Evolutionary conservation across 805 yeast genomes (phyloP).

Genomic region (Candida tallmaniae): DNA sequence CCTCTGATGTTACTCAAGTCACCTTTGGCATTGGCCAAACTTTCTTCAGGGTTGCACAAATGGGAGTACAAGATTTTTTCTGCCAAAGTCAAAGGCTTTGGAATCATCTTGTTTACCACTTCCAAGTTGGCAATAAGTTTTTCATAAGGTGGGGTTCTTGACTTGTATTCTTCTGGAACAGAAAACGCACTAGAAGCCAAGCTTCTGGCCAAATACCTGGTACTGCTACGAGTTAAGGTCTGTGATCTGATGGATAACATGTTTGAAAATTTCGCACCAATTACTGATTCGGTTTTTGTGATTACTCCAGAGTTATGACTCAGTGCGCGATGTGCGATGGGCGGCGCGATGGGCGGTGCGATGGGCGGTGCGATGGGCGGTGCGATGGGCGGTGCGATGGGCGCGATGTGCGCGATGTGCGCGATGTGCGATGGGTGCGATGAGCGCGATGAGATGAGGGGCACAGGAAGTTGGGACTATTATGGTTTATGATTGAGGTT

Average conservation of each 20-base stretch:
- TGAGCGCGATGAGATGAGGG: too few species aligned
- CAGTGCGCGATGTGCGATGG: too few species aligned
- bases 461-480: too few species aligned
- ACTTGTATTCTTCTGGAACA: constrained; percentile 56
- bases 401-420: too few species aligned
- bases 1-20: constrained; percentile 67
- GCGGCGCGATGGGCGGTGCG: too few species aligned
- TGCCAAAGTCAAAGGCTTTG: constrained; percentile 80
- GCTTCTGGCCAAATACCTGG: constrained; percentile 1
- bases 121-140: constrained; percentile 62
- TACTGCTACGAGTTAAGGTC: neutral
- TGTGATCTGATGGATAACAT: neutral
- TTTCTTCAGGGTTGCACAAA: constrained; percentile 80
- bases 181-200: constrained; percentile 30
- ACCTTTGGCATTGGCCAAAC: constrained; percentile 49
- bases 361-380: too few species aligned
- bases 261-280: constrained; percentile 9
- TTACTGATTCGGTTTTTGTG: constrained; percentile 6
- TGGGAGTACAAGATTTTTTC: constrained; percentile 95
- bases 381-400: too few species aligned
- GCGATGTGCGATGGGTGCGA: too few species aligned
- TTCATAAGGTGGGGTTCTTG: constrained; percentile 86
- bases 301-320: too few species aligned
- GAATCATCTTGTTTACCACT: constrained; percentile 60
- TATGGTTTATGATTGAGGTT: too few species aligned